These are phyloP conservation scores for Rauvolfia tetraphylla DNA, from an alignment of 257 asterid species.

Conservation along the genomic window DNA sequence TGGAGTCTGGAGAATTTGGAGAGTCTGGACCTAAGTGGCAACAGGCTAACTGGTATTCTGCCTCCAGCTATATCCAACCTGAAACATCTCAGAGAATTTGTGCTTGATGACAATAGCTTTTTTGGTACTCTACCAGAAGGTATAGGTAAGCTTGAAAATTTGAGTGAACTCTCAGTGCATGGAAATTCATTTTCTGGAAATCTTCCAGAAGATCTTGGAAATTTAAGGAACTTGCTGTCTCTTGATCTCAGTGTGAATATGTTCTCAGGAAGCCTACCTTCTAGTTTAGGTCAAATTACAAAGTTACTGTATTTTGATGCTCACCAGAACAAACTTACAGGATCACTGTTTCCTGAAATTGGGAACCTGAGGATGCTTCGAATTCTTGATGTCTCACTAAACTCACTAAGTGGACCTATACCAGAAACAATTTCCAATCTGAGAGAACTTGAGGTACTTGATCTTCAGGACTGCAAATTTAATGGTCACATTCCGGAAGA, in stretches of 20 bases:
- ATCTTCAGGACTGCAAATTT: slow-evolving; percentile 51
- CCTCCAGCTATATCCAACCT: slow-evolving; percentile 38
- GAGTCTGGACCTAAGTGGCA: slow-evolving; percentile 53
- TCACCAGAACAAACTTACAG: slow-evolving; percentile 47
- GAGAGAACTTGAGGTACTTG: slow-evolving; percentile 38
- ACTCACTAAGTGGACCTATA: slow-evolving; percentile 44
- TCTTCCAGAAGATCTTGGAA: slow-evolving; percentile 55
- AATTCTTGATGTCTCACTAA: slow-evolving; percentile 52
- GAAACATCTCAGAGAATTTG: slow-evolving; percentile 37
- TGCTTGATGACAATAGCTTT: slow-evolving; percentile 59
- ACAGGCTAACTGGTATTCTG: slow-evolving; percentile 45
- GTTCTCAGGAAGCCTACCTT: slow-evolving; percentile 58
- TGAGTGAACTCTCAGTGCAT: slow-evolving; percentile 51
- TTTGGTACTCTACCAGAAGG: slow-evolving; percentile 50
- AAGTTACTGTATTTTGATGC: slow-evolving; percentile 46
- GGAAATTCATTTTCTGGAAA: slow-evolving; percentile 53
- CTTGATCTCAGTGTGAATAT: slow-evolving; percentile 60
- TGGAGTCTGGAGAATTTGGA: slow-evolving; percentile 53
- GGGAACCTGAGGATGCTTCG: slow-evolving; percentile 44
- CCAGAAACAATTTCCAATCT: slow-evolving; percentile 47
- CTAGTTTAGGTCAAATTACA: slow-evolving; percentile 44
- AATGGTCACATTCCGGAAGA: slow-evolving; percentile 51
- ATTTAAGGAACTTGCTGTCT: slow-evolving; percentile 40
- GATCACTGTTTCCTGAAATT: slow-evolving; percentile 39
- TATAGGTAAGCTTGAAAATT: slow-evolving; percentile 43